Conservation (phyloP, 305 asterid genomes). For the Andrographis paniculata region DNA sequence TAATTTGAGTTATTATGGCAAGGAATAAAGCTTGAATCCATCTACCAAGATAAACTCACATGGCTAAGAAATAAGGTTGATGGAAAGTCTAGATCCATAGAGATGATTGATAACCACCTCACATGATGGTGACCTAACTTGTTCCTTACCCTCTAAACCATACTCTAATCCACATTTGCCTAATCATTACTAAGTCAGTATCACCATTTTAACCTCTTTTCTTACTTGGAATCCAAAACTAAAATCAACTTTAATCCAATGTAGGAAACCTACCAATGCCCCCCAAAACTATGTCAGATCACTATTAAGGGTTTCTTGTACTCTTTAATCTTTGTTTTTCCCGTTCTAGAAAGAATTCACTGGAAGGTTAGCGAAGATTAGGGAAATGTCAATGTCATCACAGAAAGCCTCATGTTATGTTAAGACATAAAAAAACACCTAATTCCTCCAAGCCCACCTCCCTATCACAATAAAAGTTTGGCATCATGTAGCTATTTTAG, state of each 20-base stretch:
- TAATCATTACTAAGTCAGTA: slow-evolving; percentile 19
- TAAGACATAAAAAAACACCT: background rate
- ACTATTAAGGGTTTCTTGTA: slow-evolving; percentile 11
- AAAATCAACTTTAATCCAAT: slow-evolving; percentile 21
- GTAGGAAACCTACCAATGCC: slow-evolving; percentile 28
- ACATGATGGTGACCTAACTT: slow-evolving; percentile 35
- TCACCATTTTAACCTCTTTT: slow-evolving; percentile 15
- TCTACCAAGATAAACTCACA: slow-evolving; percentile 24
- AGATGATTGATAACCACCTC: slow-evolving; percentile 41
- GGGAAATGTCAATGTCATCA: slow-evolving; percentile 45
- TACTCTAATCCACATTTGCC: slow-evolving; percentile 10
- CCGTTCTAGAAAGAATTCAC: slow-evolving; percentile 19
- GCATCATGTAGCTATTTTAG: slow-evolving; percentile 20
- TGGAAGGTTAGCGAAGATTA: slow-evolving; percentile 26
- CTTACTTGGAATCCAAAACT: slow-evolving; percentile 19
- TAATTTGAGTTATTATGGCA: slow-evolving; percentile 24
- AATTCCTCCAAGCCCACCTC: slow-evolving; percentile 8
- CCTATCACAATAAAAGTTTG: slow-evolving; percentile 28
- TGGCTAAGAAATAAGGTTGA: slow-evolving; percentile 17
- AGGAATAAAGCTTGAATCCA: slow-evolving; percentile 23
- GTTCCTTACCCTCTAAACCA: slow-evolving; percentile 13
- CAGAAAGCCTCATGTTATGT: slow-evolving; percentile 17
- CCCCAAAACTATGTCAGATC: slow-evolving; percentile 25
- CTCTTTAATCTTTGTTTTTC: background rate
- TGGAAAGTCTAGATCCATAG: slow-evolving; percentile 25